A percentile compares a stretch with the other conserved stretches of the same genome.
phyloP scores from a whole-genome alignment of 257 asterid genomes.

The Nicotiana knightiana region DNA sequence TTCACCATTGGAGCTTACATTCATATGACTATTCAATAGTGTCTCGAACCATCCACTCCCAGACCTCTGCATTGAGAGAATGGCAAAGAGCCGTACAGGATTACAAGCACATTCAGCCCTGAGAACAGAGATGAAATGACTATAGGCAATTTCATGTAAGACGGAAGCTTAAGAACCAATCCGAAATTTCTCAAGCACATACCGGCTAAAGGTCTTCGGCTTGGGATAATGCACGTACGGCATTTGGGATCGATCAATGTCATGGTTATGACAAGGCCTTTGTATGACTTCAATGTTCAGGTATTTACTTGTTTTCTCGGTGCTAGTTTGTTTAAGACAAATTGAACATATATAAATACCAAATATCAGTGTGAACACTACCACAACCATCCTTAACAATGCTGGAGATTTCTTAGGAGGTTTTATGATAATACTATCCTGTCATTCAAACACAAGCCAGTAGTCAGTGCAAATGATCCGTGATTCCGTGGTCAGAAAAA shows the following conservation, averaged over 20 bases:
- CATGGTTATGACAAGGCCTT: conserved; percentile 28
- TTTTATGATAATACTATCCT: conserved; percentile 59
- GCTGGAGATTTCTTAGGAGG: conserved; percentile 72
- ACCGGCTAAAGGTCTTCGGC: conserved; percentile 75
- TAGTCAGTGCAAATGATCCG: conserved; percentile 4
- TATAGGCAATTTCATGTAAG: not conserved
- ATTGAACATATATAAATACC: conserved; percentile 70
- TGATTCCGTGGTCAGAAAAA: not conserved
- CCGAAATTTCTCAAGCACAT: conserved; percentile 21
- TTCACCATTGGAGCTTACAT: conserved; percentile 92
- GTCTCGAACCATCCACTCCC: conserved; percentile 99
- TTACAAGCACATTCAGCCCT: conserved; percentile 85
- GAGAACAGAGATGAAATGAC: not conserved
- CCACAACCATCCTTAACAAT: conserved; percentile 52
- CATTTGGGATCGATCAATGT: conserved; percentile 42
- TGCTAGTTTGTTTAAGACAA: conserved; percentile 57
- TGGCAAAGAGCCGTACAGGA: conserved; percentile 72
- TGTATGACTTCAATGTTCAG: conserved; percentile 26
- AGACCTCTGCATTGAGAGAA: conserved; percentile 89
- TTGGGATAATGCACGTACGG: conserved; percentile 73
- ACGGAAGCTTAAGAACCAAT: not conserved
- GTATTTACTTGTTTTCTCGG: conserved; percentile 25
- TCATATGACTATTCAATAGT: conserved; percentile 70
- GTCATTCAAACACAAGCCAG: conserved; percentile 19
- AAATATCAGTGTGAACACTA: conserved; percentile 61